These are phyloP conservation scores for Arthrobotrys iridis DNA, from an alignment of 2,329 filamentous ascomycete genomes.

Conservation along the genomic window DNA sequence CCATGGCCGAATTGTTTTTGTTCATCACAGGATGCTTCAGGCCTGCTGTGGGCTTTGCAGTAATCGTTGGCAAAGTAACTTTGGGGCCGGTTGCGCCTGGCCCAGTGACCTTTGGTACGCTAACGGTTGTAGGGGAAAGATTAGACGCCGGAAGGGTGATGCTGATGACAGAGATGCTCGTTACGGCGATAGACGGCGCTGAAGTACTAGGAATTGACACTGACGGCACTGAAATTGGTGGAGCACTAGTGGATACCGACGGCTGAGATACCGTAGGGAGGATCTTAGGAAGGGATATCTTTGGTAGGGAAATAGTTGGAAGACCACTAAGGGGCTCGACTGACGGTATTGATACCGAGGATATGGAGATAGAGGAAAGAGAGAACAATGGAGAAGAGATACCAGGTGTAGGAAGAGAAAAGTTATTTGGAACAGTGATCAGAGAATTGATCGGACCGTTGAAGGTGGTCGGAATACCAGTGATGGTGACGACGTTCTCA, in stretches of 20 bases:
- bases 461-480: slow-evolving; percentile 36
- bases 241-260: not conserved
- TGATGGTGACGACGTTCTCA: slow-evolving; percentile 7
- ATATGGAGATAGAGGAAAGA: not conserved
- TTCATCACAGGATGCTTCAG: not conserved
- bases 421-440: slow-evolving; percentile 1
- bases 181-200: not conserved
- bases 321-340: not conserved
- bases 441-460: slow-evolving; percentile 3
- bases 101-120: not conserved
- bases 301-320: not conserved
- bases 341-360: not conserved
- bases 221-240: not conserved
- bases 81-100: slow-evolving; percentile 1
- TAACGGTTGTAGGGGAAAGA: not conserved
- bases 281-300: not conserved
- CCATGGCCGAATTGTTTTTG: not conserved
- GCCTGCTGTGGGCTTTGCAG: too few relatives aligned
- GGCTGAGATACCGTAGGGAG: not conserved
- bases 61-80: not conserved
- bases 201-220: not conserved
- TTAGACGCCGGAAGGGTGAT: not conserved
- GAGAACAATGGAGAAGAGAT: not conserved
- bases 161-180: not conserved
- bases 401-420: not conserved